phyloP scores from a whole-genome alignment of 768 basidiomycete genomes.

The Hypsizygus marmoreus region DNA sequence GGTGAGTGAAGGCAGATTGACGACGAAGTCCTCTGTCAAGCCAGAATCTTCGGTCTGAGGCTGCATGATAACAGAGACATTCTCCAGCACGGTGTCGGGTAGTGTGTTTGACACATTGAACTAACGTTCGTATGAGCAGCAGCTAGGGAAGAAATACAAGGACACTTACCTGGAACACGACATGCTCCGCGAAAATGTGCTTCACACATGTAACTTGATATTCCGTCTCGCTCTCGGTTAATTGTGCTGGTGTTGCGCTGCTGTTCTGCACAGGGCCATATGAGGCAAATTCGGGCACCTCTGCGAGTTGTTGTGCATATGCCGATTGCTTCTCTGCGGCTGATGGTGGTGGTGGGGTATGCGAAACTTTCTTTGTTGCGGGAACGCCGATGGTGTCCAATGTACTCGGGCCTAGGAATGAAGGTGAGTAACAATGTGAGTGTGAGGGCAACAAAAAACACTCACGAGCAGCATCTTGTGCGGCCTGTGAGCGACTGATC shows the following conservation, averaged over 20 bases:
- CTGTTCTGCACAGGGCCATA: conserved; percentile 92
- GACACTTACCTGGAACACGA: conserved; percentile 89
- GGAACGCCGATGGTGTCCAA: conserved; percentile 84
- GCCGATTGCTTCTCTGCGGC: conserved; percentile 87
- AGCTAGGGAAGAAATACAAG: not conserved
- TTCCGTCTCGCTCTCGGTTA: conserved; percentile 97
- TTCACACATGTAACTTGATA: conserved; percentile 97
- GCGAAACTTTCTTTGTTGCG: conserved; percentile 53
- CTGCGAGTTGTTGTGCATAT: conserved; percentile 82
- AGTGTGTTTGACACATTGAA: conserved; percentile 98
- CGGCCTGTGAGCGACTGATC: conserved; percentile 90
- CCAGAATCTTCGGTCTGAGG: conserved; percentile 71
- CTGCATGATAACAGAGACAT: conserved; percentile 92
- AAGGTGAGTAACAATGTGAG: conserved; percentile 7
- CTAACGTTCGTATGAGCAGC: conserved; percentile 39
- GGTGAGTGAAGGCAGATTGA: conserved; percentile 74
- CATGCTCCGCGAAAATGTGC: conserved; percentile 92
- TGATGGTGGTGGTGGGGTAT: conserved; percentile 73
- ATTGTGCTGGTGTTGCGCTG: conserved; percentile 71
- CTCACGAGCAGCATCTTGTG: conserved; percentile 86
- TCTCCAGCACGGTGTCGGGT: conserved; percentile 92
- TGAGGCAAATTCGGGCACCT: conserved; percentile 80
- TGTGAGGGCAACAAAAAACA: conserved; percentile 3
- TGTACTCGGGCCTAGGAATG: conserved; percentile 74
- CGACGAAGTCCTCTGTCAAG: conserved; percentile 93